Conservation (phyloP, 495 filamentous ascomycete genomes). For the Parachaetomium inaequale region DNA sequence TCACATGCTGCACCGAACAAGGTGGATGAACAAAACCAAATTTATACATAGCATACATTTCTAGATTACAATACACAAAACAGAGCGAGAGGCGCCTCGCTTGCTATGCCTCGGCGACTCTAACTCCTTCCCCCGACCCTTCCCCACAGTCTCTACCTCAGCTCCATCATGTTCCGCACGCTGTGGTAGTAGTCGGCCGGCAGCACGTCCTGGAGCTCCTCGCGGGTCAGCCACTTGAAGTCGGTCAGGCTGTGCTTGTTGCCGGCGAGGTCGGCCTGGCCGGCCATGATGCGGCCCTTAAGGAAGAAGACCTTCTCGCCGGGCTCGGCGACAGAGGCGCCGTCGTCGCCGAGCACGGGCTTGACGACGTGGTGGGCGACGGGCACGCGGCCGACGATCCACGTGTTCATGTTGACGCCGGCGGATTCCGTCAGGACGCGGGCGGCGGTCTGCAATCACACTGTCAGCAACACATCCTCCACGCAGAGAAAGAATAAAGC, state of each 20-base stretch:
- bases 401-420: conserved; percentile 97
- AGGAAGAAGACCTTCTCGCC: conserved; percentile 92
- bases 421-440: conserved; percentile 70
- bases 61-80: conserved; percentile 18
- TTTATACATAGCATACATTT: conserved; percentile 23
- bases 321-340: conserved; percentile 29
- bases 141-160: conserved; percentile 32
- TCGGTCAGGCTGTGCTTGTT: conserved; percentile 73
- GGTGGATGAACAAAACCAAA: neutral
- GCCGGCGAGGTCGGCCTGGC: conserved; percentile 74
- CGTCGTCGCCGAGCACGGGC: conserved; percentile 38
- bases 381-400: conserved; percentile 89
- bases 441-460: conserved; percentile 65
- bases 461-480: neutral
- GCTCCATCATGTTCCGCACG: conserved; percentile 76
- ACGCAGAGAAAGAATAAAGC: conserved; percentile 28
- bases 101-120: conserved; percentile 1
- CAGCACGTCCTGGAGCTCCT: conserved; percentile 71
- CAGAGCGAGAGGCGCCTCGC: neutral
- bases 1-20: neutral
- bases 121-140: neutral
- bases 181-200: conserved; percentile 61
- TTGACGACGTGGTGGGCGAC: conserved; percentile 68
- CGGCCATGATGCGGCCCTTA: conserved; percentile 92
- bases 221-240: conserved; percentile 88